Percentiles rank a stretch among this genome's conserved stretches.
Conservation (phyloP, 2,329 filamentous ascomycete genomes). For the Chaetomiaceae sp. region DNA sequence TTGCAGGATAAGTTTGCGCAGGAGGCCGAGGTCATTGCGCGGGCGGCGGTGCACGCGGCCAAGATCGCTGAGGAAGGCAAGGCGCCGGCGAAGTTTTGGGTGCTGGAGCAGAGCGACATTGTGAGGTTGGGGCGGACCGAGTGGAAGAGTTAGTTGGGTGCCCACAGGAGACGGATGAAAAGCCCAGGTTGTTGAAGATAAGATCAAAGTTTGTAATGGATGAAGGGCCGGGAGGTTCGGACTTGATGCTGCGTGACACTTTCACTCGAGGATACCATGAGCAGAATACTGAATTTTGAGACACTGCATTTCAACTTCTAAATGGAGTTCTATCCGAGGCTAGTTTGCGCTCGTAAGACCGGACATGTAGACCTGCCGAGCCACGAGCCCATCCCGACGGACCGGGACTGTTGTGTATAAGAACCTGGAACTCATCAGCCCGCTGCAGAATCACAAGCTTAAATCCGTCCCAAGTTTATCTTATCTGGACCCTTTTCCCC, state of each 20-base stretch:
- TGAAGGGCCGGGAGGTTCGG: not conserved
- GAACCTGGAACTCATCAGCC: no score
- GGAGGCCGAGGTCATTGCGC: conserved; percentile 67
- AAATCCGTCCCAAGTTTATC: conserved; percentile 8
- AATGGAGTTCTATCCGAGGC: not conserved
- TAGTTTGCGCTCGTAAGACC: not conserved
- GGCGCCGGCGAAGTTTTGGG: conserved; percentile 58
- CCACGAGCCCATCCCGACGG: not conserved
- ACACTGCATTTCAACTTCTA: no score
- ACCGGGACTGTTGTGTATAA: no score
- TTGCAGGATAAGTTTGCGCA: conserved; percentile 66
- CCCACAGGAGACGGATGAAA: not conserved
- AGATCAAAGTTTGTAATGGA: not conserved
- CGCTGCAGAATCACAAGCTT: not conserved
- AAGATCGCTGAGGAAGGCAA: conserved; percentile 55
- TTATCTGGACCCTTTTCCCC: conserved; percentile 6
- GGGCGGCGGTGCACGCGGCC: conserved; percentile 59
- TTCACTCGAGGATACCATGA: not conserved
- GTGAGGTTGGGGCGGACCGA: conserved; percentile 61
- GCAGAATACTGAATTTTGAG: not conserved
- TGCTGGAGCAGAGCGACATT: conserved; percentile 58
- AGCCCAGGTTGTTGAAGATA: not conserved
- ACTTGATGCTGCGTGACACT: not conserved
- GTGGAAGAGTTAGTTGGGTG: conserved; percentile 37
- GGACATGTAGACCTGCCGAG: conserved; percentile 2